phyloP scores from a whole-genome alignment of 2,329 filamentous ascomycete genomes.

The Lasiodiplodia hormozganensis region DNA sequence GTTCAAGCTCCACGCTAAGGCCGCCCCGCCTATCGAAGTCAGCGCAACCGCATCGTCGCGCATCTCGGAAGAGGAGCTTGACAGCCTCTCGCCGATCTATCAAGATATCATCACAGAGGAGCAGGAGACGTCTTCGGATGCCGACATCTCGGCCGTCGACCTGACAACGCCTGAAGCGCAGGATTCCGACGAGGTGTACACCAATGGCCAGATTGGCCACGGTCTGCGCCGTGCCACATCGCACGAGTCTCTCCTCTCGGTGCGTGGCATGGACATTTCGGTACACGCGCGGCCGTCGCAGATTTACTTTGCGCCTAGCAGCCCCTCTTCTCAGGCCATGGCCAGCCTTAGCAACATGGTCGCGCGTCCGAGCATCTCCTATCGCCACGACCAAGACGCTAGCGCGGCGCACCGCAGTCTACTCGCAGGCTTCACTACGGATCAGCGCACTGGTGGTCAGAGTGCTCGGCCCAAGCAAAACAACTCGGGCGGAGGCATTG shows the following conservation, averaged over 20 bases:
- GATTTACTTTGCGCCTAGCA: constrained; percentile 63
- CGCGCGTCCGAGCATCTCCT: constrained; percentile 32
- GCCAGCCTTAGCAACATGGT: constrained; percentile 52
- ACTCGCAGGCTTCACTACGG: constrained; percentile 39
- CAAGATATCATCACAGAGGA: constrained; percentile 37
- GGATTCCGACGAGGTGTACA: constrained; percentile 32
- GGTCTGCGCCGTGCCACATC: constrained; percentile 61
- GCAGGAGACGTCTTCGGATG: constrained; percentile 4
- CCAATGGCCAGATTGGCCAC: constrained; percentile 43
- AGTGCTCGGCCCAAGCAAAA: constrained; percentile 18
- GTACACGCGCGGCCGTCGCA: constrained; percentile 79
- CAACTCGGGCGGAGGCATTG: constrained; percentile 43
- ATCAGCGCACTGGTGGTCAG: constrained; percentile 23
- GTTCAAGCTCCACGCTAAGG: constrained; percentile 39
- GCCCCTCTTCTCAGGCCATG: constrained; percentile 21
- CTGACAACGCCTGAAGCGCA: constrained; percentile 20
- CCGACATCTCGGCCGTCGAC: constrained; percentile 4
- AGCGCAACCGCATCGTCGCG: constrained; percentile 39
- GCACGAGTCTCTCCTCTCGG: constrained; percentile 88
- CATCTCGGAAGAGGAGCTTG: constrained; percentile 33
- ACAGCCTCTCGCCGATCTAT: constrained; percentile 9
- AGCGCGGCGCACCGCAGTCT: constrained; percentile 61
- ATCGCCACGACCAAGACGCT: constrained; percentile 59
- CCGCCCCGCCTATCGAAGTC: constrained; percentile 32
- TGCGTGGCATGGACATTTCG: constrained; percentile 89